Evolutionary conservation across 345 rosid species (phyloP).

Genomic region (Camelina neglecta): DNA sequence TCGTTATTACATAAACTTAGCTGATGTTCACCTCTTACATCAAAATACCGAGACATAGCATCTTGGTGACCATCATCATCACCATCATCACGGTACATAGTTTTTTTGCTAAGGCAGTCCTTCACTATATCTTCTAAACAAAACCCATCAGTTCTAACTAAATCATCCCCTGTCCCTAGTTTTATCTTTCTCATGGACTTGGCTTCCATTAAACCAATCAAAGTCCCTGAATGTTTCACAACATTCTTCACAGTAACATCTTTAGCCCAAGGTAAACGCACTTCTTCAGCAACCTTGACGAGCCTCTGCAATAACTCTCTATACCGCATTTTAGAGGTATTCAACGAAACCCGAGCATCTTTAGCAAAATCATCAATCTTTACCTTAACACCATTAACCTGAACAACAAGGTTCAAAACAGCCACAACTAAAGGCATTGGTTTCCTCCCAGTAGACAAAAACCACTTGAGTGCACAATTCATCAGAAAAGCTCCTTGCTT

Average conservation of each 20-base stretch:
- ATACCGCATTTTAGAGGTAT: constrained; percentile 58
- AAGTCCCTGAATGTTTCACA: constrained; percentile 58
- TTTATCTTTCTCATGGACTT: constrained; percentile 56
- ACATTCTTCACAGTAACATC: constrained; percentile 74
- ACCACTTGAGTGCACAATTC: constrained; percentile 81
- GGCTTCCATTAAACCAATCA: constrained; percentile 74
- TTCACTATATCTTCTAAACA: constrained; percentile 44
- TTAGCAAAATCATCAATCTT: constrained; percentile 60
- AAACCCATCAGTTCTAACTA: constrained; percentile 22
- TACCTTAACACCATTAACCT: constrained; percentile 59
- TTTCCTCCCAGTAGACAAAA: constrained; percentile 71
- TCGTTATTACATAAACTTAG: constrained; percentile 17
- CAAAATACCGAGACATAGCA: constrained; percentile 45
- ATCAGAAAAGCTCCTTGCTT: constrained; percentile 75
- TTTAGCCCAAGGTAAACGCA: constrained; percentile 78
- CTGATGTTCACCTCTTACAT: constrained; percentile 34
- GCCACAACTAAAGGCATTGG: constrained; percentile 80
- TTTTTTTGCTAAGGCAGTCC: constrained; percentile 58
- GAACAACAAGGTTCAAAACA: constrained; percentile 64
- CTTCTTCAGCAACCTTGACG: constrained; percentile 64
- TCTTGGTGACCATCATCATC: constrained; percentile 32
- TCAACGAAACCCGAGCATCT: constrained; percentile 48
- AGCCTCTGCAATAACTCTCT: constrained; percentile 66
- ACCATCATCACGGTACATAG: constrained; percentile 41
- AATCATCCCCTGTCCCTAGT: constrained; percentile 10